phyloP scores from a whole-genome alignment of 1,139 yeast genomes.

The Hansenula sp. region DNA sequence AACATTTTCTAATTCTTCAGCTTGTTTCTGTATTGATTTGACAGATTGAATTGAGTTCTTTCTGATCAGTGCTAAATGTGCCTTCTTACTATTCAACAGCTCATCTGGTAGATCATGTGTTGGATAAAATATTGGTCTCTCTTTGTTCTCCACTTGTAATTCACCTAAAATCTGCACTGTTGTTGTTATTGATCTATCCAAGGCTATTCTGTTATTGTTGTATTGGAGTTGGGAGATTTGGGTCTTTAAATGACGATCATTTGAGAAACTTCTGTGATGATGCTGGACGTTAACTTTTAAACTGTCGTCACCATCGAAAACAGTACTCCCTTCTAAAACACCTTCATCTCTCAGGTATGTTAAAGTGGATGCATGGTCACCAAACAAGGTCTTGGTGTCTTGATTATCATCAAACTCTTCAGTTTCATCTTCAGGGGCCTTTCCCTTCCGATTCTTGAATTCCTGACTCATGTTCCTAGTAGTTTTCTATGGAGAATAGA shows the following conservation, averaged over 20 bases:
- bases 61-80: slow-evolving; percentile 43
- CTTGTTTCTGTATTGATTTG: slow-evolving; percentile 16
- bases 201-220: slow-evolving; percentile 58
- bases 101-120: slow-evolving; percentile 34
- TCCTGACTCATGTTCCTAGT: slow-evolving; percentile 2
- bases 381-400: slow-evolving; percentile 15
- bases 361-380: slow-evolving; percentile 12
- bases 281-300: slow-evolving; percentile 2
- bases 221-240: slow-evolving; percentile 66
- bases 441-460: not conserved
- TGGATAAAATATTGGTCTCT: slow-evolving; percentile 68
- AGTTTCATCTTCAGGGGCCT: not conserved
- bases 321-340: slow-evolving; percentile 22
- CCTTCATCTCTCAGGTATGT: slow-evolving; percentile 21
- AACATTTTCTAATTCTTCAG: slow-evolving; percentile 22
- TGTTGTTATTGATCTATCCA: slow-evolving; percentile 60
- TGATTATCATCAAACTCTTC: slow-evolving; percentile 1
- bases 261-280: slow-evolving; percentile 16
- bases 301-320: slow-evolving; percentile 17
- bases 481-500: not conserved
- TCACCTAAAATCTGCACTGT: slow-evolving; percentile 52
- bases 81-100: slow-evolving; percentile 39
- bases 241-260: slow-evolving; percentile 28
- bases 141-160: slow-evolving; percentile 50
- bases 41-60: slow-evolving; percentile 31